phyloP scores from a whole-genome alignment of 495 filamentous ascomycete species.

The Aspergillus bridgeri region DNA sequence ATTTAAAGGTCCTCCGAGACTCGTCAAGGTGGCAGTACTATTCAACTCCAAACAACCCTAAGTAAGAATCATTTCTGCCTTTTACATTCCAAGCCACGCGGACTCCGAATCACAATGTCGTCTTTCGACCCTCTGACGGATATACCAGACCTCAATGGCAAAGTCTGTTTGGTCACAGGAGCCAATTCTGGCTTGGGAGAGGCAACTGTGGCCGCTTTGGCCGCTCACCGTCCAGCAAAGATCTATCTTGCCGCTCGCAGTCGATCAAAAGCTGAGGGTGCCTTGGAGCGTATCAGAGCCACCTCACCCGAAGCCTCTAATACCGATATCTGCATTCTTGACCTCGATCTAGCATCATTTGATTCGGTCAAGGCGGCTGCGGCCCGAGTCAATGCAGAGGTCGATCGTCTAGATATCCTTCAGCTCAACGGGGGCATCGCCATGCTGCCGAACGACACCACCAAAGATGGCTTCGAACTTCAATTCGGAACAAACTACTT shows the following conservation, averaged over 20 bases:
- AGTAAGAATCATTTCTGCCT: neutral
- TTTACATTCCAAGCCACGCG: neutral
- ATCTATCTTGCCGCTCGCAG: neutral
- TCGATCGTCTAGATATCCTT: neutral
- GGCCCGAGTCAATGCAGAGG: neutral
- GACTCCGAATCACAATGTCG: neutral
- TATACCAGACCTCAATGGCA: neutral
- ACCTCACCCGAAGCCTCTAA: neutral
- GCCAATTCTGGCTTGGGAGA: neutral
- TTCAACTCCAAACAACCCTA: neutral
- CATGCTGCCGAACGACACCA: neutral
- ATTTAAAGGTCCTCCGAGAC: neutral
- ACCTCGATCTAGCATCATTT: neutral
- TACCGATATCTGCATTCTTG: neutral
- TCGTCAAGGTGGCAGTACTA: neutral
- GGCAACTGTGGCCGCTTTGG: neutral
- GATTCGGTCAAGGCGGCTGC: neutral
- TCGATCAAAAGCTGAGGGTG: neutral
- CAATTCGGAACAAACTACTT: neutral
- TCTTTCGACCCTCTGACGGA: neutral
- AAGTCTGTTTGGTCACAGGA: neutral
- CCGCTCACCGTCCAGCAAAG: neutral
- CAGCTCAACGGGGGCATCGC: neutral
- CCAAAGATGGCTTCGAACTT: neutral
- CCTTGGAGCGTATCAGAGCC: neutral